phyloP scores from a whole-genome alignment of 2,329 filamentous ascomycete species.

The Anthostomella pinea region DNA sequence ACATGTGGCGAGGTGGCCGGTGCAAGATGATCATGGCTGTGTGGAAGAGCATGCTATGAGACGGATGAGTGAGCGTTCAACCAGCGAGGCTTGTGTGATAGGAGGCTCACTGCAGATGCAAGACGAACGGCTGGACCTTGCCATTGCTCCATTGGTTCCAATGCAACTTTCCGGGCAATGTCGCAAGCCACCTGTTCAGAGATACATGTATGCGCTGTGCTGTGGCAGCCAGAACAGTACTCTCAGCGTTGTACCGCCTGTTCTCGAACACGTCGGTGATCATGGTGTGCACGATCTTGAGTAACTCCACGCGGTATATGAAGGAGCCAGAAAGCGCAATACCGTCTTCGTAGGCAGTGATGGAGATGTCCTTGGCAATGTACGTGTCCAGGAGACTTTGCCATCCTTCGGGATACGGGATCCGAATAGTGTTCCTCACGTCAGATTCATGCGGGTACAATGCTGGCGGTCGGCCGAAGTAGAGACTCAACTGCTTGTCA shows the following conservation, averaged over 20 bases:
- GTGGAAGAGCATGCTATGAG: conserved; percentile 42
- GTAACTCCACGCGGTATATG: conserved; percentile 46
- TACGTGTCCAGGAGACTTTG: conserved; percentile 46
- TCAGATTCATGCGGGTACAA: conserved; percentile 49
- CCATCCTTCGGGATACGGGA: conserved; percentile 50
- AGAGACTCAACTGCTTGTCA: conserved; percentile 50
- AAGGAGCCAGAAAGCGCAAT: conserved; percentile 43
- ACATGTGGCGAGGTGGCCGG: conserved; percentile 43
- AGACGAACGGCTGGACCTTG: conserved; percentile 43
- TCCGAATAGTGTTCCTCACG: conserved; percentile 45
- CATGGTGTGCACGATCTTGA: conserved; percentile 48
- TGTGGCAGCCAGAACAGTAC: conserved; percentile 39
- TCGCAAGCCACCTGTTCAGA: conserved; percentile 45
- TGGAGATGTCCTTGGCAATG: conserved; percentile 41
- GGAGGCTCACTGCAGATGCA: conserved; percentile 41
- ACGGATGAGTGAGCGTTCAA: conserved; percentile 8
- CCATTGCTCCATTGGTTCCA: conserved; percentile 52
- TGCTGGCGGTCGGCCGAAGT: conserved; percentile 49
- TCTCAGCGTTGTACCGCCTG: conserved; percentile 38
- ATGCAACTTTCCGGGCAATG: conserved; percentile 44
- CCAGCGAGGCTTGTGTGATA: neutral
- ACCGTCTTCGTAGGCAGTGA: conserved; percentile 46
- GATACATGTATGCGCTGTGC: conserved; percentile 45
- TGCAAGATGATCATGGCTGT: conserved; percentile 52
- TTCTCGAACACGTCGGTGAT: conserved; percentile 52